Evolutionary conservation across 148 eudicot species (phyloP).

Genomic region (Heliamphora exappendiculata): DNA sequence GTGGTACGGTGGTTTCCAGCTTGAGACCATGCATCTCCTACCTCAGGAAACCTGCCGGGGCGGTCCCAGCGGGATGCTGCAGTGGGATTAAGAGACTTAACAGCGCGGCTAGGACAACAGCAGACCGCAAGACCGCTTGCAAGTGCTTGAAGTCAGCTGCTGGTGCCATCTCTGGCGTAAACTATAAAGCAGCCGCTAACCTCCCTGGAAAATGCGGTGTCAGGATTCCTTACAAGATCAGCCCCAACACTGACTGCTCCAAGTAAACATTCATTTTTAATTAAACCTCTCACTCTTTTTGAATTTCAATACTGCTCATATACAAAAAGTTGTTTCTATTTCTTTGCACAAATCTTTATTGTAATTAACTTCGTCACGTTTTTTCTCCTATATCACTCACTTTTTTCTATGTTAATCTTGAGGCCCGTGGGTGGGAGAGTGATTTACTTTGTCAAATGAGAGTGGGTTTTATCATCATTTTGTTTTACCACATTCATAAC

Average conservation of each 20-base stretch:
- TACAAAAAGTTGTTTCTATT: too few relatives aligned
- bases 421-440: too few relatives aligned
- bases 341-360: too few relatives aligned
- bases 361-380: too few relatives aligned
- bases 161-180: neutral
- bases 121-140: constrained; percentile 20
- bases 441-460: too few relatives aligned
- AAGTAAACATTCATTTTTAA: too few relatives aligned
- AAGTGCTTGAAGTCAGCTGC: constrained; percentile 13
- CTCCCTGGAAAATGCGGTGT: constrained; percentile 19
- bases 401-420: too few relatives aligned
- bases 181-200: neutral
- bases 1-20: constrained; percentile 9
- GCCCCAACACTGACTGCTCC: constrained; percentile 27
- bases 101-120: constrained; percentile 10
- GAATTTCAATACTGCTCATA: too few relatives aligned
- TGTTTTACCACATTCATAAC: too few relatives aligned
- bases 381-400: too few relatives aligned
- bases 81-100: constrained; percentile 7
- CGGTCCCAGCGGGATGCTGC: constrained; percentile 7
- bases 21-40: constrained; percentile 11
- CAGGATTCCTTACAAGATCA: constrained; percentile 21
- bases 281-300: too few relatives aligned
- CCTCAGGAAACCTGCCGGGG: constrained; percentile 1
- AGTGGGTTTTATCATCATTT: too few relatives aligned